These are phyloP conservation scores for Gnomoniopsis smithogilvyi DNA, from an alignment of 2,329 filamentous ascomycete species.

Conservation along the genomic window DNA sequence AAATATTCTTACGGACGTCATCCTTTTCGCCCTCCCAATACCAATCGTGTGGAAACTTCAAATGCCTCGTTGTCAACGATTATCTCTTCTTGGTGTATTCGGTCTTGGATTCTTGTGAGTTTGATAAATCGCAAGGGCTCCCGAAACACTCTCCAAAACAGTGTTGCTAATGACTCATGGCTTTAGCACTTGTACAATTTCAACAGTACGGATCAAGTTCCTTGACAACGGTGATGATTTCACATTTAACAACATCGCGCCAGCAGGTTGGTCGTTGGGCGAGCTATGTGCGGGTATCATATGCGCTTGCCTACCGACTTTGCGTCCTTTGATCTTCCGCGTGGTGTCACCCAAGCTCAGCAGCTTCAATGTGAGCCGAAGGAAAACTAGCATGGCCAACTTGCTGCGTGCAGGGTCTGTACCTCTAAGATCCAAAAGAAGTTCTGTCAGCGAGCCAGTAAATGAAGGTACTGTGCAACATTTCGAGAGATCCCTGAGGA, in stretches of 20 bases:
- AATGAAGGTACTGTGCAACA: background rate
- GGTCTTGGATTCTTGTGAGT: conserved; percentile 14
- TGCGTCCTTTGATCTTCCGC: background rate
- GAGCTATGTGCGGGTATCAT: conserved; percentile 3
- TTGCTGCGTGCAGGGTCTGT: background rate
- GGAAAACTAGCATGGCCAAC: background rate
- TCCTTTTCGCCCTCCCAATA: conserved; percentile 10
- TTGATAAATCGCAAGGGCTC: background rate
- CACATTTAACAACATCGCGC: conserved; percentile 3
- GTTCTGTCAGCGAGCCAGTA: too few species aligned
- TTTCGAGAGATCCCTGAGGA: background rate
- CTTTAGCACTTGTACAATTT: conserved; percentile 4
- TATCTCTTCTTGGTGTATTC: conserved; percentile 9
- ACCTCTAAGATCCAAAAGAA: background rate
- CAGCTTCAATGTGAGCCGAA: background rate
- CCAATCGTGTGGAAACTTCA: conserved; percentile 11
- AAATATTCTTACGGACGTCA: conserved; percentile 13
- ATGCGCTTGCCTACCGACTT: conserved; percentile 20
- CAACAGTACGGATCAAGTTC: conserved; percentile 3
- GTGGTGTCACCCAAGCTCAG: background rate
- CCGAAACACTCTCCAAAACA: background rate
- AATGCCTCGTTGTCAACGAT: conserved; percentile 2
- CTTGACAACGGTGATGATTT: conserved; percentile 1
- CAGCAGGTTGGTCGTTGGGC: conserved; percentile 2
- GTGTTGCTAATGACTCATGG: background rate